Base-by-base conservation (phyloP, 2,329 filamentous ascomycete genomes). In the Penicillium sp. region DNA sequence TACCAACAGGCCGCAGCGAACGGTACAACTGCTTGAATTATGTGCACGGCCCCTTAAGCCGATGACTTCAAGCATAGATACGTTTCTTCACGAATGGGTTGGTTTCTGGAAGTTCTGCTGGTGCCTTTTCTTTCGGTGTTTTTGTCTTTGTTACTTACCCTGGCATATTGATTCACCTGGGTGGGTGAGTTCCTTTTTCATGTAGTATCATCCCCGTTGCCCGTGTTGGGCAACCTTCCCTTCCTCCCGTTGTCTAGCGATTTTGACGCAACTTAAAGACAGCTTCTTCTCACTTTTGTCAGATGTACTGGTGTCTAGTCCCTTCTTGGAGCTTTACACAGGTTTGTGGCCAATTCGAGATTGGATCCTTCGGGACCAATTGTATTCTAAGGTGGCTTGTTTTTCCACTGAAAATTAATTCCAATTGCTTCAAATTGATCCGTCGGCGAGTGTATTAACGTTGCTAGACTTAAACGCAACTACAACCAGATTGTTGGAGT, bases 1-100 rank as follows among this genome's bases (percentile, higher is more conserved):
- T 72, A 72, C 49, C 71, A 73, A 51, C 65, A 72, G 57, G 52
- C 43, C 21, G 66, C 69, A 15, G 65, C 69, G 21, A 73, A 73
- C 48, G 72, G 69, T 21, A 49, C 59, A 25, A 51, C 53, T 48
- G 60, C 56, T 54, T 69, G 62, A 62, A 49, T n/a, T 25, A 15
- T 56, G 21, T 21, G n/a, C 59, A 35, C 21, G n/a, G 12, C 43
- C 21, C 27, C 27, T 12, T 19, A 38, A 54, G 37, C 55, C 37
- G 37, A 52, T 46, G 57, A 51, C 47, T 62, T 54, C 61, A 60
- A 56, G 51, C 54, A 45, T 43, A 54, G 21, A 46, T 49, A 62
- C 37, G 49, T 56, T 46, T 57, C 3, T 57, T 60, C 45, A 62
- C 38, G 57, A 62, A 59, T 49, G n/a, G 46, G 49, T 51, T 50